phyloP scores from a whole-genome alignment of 2,329 filamentous ascomycete species.

The Fusarium sp. region DNA sequence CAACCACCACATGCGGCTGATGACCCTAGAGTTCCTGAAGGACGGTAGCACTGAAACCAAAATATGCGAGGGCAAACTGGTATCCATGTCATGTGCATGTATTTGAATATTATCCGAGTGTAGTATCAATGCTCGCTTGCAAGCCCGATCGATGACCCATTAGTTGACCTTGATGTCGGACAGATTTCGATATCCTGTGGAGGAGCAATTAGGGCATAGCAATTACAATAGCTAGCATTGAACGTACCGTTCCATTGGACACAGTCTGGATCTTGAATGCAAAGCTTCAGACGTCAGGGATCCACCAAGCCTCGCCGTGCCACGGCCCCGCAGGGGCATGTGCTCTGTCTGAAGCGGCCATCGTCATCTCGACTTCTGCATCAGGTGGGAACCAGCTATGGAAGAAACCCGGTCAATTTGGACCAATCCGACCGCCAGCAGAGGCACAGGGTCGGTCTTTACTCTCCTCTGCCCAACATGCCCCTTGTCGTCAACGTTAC shows the following conservation, averaged over 20 bases:
- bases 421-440: slow-evolving; percentile 40
- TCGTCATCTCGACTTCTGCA: slow-evolving; percentile 45
- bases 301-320: slow-evolving; percentile 48
- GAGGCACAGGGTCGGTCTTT: slow-evolving; percentile 18
- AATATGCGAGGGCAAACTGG: slow-evolving; percentile 20
- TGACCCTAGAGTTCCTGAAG: slow-evolving; percentile 26
- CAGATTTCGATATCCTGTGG: slow-evolving; percentile 40
- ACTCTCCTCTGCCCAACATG: slow-evolving; percentile 26
- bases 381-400: slow-evolving; percentile 38
- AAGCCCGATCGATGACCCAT: background rate
- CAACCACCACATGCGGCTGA: slow-evolving; percentile 34
- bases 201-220: slow-evolving; percentile 50
- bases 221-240: slow-evolving; percentile 28
- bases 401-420: slow-evolving; percentile 32
- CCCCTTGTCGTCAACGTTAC: slow-evolving; percentile 41
- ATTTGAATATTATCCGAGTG: slow-evolving; percentile 5
- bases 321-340: slow-evolving; percentile 46
- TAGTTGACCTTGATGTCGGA: background rate
- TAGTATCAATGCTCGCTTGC: background rate
- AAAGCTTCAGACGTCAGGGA: slow-evolving; percentile 45
- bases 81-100: slow-evolving; percentile 15
- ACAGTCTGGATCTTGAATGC: slow-evolving; percentile 39
- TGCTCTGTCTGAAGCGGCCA: slow-evolving; percentile 41
- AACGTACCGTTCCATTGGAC: slow-evolving; percentile 48
- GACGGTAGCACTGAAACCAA: slow-evolving; percentile 31